These are phyloP conservation scores for Lactarius pseudohatsudake DNA, from an alignment of 768 basidiomycete species.

Conservation along the genomic window DNA sequence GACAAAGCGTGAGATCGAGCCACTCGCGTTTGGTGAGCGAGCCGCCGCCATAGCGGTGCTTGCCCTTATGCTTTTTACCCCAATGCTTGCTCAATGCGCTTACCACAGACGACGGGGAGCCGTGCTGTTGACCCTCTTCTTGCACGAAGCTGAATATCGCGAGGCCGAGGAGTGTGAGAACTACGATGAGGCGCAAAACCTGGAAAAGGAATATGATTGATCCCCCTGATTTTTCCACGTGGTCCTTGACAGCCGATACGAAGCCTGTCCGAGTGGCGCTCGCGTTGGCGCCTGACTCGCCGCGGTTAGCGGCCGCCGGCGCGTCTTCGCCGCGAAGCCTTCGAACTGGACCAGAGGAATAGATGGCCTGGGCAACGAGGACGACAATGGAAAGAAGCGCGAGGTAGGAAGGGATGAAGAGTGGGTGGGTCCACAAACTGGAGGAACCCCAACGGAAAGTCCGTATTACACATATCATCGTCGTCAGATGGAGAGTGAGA, in stretches of 20 bases:
- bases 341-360: neutral
- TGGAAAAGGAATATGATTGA: slow-evolving; percentile 48
- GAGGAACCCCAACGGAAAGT: neutral
- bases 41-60: slow-evolving; percentile 1
- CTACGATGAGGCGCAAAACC: slow-evolving; percentile 45
- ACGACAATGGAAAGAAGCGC: slow-evolving; percentile 14
- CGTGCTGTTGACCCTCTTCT: slow-evolving; percentile 32
- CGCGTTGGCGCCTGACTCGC: neutral
- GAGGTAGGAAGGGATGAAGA: slow-evolving; percentile 24
- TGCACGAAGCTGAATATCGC: slow-evolving; percentile 45
- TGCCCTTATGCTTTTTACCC: slow-evolving; percentile 34
- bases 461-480: neutral
- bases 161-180: slow-evolving; percentile 49
- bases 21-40: slow-evolving; percentile 22
- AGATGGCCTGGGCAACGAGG: slow-evolving; percentile 10
- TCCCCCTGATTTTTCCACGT: slow-evolving; percentile 48
- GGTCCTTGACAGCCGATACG: slow-evolving; percentile 31
- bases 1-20: slow-evolving; percentile 30
- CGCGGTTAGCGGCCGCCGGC: neutral
- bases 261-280: slow-evolving; percentile 8
- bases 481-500: neutral
- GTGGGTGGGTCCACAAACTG: slow-evolving; percentile 23
- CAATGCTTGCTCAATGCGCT: slow-evolving; percentile 32
- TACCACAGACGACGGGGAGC: neutral
- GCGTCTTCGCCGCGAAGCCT: neutral